Evolutionary conservation across 176 grass and related monocot genomes (phyloP), one percentile per base, ranked within the genome.

Genomic region (Zea luxurians): DNA sequence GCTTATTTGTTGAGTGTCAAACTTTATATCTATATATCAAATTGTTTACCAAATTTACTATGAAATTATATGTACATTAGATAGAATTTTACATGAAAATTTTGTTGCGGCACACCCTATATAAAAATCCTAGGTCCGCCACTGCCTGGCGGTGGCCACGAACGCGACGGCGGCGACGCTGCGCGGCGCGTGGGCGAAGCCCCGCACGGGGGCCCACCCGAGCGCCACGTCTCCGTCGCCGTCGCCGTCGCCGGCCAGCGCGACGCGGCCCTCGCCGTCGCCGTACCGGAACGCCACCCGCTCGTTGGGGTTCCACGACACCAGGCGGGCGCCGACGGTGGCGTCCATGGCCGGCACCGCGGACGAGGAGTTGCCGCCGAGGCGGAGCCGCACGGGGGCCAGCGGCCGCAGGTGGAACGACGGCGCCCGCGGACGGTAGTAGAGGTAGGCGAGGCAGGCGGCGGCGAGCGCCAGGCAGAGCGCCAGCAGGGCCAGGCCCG

Each of bases 381-480:
- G 48, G 58, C 55, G 84, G 71, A 97, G 75, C 8, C 65, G 82
- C 6, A 88, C 89, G 13, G 87, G 70, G 13, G 82, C 38, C 8
- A 94, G 73, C 5, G 87, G 84, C 37, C 81, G 83, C 4, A 97
- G 87, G 78, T 90, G 91, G 82, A 97, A 93, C 6, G 91, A 81
- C 37, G 87, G 95, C 10, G 86, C 63, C 45, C 81, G 83, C 4
- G 95, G 95, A 61, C 89, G 95, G 87, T 89, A 93, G 70, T 86
- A 93, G 74, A 93, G 95, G 87, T 97, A 97, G 0, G 88, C 85
- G 10, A 97, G 82, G 82, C 80, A 90, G 2, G 89, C 80, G 0
- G 81, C 86, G 12, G 83, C 89, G 13, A 88, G 77, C 7, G 87
- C 89, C 10, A 90, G 78, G 60, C 86, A 84, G 59, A 81, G 80